A percentile compares a stretch with the other conserved stretches of the same genome.
Evolutionary conservation across 2,329 filamentous ascomycete species (phyloP).

Genomic region (Claviceps spartinae): DNA sequence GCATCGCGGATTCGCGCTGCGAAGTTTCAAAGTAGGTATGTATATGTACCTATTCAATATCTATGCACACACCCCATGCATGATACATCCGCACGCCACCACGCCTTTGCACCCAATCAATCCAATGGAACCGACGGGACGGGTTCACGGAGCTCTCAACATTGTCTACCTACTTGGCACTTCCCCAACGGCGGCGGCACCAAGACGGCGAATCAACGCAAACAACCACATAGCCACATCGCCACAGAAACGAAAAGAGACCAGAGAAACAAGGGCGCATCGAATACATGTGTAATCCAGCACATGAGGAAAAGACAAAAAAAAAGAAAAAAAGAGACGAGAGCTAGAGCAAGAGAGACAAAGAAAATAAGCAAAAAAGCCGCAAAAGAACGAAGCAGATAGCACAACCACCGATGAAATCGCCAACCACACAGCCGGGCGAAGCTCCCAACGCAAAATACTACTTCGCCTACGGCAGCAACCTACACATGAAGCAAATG

Average conservation of each 20-base stretch:
- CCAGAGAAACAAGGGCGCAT: no score
- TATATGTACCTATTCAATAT: no score
- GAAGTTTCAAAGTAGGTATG: no score
- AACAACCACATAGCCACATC: background rate
- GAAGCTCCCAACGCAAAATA: constrained; percentile 12
- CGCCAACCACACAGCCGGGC: background rate
- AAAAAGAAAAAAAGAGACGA: background rate
- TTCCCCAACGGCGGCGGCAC: no score
- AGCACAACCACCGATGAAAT: background rate
- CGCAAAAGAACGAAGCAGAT: background rate
- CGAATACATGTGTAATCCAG: background rate
- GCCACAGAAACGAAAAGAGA: no score
- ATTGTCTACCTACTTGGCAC: background rate
- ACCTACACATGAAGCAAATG: constrained; percentile 32
- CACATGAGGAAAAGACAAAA: background rate
- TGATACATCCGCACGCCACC: background rate
- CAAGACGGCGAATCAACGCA: background rate
- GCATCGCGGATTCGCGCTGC: no score
- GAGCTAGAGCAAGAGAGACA: background rate
- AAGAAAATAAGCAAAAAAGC: background rate
- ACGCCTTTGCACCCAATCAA: background rate
- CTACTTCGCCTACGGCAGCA: constrained; percentile 36
- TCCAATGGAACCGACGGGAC: background rate
- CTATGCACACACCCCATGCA: no score
- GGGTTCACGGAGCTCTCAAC: background rate